Conservation (phyloP, 2,329 filamentous ascomycete species). For the Penicillium sp. region DNA sequence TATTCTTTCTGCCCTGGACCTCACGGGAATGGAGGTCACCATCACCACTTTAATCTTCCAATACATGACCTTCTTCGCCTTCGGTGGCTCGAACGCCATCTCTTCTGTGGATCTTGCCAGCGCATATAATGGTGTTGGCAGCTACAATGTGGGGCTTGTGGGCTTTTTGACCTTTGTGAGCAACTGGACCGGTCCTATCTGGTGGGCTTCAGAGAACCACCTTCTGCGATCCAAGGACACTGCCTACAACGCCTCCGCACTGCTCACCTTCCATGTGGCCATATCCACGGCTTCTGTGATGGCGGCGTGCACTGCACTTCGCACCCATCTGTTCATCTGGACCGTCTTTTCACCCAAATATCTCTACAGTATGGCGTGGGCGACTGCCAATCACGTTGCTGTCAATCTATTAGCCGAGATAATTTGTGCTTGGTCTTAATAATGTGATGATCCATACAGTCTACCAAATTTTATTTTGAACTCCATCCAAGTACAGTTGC, state of each 20-base stretch:
- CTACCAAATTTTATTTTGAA: background rate
- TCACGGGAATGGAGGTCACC: slow-evolving; percentile 59
- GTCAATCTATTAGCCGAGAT: slow-evolving; percentile 66
- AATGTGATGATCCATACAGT: background rate
- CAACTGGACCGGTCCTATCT: slow-evolving; percentile 91
- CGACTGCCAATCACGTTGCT: slow-evolving; percentile 73
- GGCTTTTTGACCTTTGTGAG: slow-evolving; percentile 80
- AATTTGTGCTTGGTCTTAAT: slow-evolving; percentile 10
- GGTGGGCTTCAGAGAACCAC: slow-evolving; percentile 71
- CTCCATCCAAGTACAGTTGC: background rate
- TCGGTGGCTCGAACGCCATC: slow-evolving; percentile 90
- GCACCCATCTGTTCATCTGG: slow-evolving; percentile 96
- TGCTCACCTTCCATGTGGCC: slow-evolving; percentile 71
- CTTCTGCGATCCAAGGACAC: slow-evolving; percentile 26
- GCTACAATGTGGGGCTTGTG: slow-evolving; percentile 78
- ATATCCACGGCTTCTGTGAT: slow-evolving; percentile 72
- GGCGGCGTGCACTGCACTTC: slow-evolving; percentile 78
- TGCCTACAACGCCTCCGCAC: slow-evolving; percentile 51
- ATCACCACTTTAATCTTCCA: slow-evolving; percentile 75
- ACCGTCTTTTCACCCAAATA: slow-evolving; percentile 98
- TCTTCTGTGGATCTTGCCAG: slow-evolving; percentile 93
- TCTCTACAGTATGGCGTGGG: slow-evolving; percentile 89
- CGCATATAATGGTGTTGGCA: slow-evolving; percentile 87
- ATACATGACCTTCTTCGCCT: slow-evolving; percentile 82
- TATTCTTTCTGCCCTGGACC: slow-evolving; percentile 46